Evolutionary conservation across 768 basidiomycete species (phyloP), one percentile per base, ranked within the genome.

Genomic region (Leucocoprinus sp.): DNA sequence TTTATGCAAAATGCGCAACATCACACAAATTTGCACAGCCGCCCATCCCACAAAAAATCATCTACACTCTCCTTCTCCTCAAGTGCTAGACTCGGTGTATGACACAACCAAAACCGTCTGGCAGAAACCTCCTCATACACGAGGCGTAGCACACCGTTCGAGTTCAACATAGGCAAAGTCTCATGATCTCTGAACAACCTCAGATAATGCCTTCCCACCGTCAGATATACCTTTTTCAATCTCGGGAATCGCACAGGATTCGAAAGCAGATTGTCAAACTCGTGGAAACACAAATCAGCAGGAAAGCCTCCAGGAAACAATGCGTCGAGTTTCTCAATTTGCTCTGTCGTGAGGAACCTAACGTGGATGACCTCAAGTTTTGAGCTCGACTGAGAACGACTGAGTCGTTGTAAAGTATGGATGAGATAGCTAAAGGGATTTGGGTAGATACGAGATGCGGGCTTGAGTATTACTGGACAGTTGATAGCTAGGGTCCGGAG

Each of bases 181-280:
- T n/a, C 26, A 6, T 35, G 44, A 23, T 45, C 26, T 8, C 36
- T 27, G 7, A 45, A 45, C 36, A 45, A 22, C 2, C 24, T 31
- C 5, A 45, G 36, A 28, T 45, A 45, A 37, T 45, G 44, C 23
- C 37, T 45, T n/a, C 44, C 44, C 6, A 45, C 44, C 4, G 44
- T 45, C 18, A 45, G 8, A 37, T 45, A 37, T n/a, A 45, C 44
- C 11, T 45, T 45, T 27, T 38, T 37, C 28, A 45, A 38, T 5
- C 11, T 2, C 0, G 44, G 44, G 19, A 45, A 45, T 4, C 35
- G 44, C 5, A 18, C 29, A 28, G 37, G 21, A 23, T 45, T 37
- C 11, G 44, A 45, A 5, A 45, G 18, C 12, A 45, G 8, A n/a
- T 29, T 17, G 23, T 45, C 44, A 9, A 45, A 45, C 23, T 45